A percentile compares a stretch with the other conserved stretches of the same genome.
phyloP scores from a whole-genome alignment of 2,329 filamentous ascomycete species.

The Fusarium austroafricanum region DNA sequence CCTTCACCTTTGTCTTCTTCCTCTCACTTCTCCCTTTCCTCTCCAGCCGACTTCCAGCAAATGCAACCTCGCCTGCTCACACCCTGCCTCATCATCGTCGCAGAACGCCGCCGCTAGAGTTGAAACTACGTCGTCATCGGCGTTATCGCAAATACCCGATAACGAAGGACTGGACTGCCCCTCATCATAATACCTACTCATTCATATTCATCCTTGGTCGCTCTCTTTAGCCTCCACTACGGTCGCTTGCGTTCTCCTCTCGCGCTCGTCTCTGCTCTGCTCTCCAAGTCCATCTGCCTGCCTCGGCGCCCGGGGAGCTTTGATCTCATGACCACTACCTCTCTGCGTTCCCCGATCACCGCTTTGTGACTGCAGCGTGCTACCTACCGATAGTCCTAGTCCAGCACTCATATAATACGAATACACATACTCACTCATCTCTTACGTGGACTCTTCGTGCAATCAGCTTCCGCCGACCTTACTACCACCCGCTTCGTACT shows the following conservation, averaged over 20 bases:
- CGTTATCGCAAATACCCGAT: constrained; percentile 46
- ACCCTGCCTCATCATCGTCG: constrained; percentile 28
- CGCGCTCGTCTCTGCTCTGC: constrained; percentile 17
- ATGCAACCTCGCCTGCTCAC: constrained; percentile 4
- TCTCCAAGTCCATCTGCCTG: constrained; percentile 6
- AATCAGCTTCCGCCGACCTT: constrained; percentile 19
- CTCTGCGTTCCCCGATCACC: constrained; percentile 42
- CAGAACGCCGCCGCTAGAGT: constrained; percentile 41
- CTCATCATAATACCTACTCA: constrained; percentile 34
- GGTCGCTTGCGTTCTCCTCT: constrained; percentile 14
- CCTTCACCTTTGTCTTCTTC: constrained; percentile 1
- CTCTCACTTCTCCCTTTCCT: neutral
- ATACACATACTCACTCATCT: constrained; percentile 37
- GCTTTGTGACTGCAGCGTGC: constrained; percentile 45
- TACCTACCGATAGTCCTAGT: constrained; percentile 47
- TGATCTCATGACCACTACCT: constrained; percentile 43
- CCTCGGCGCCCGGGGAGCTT: constrained; percentile 30
- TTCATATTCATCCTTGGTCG: constrained; percentile 21
- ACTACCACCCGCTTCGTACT: constrained; percentile 16
- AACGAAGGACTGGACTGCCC: constrained; percentile 44
- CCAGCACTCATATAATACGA: constrained; percentile 45
- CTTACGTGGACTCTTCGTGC: constrained; percentile 26
- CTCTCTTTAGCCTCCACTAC: constrained; percentile 17
- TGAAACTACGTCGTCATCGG: constrained; percentile 45
- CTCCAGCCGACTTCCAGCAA: neutral